Evolutionary conservation across 148 eudicot species (phyloP), one percentile per base, ranked within the genome.

Genomic region (Vaccinium corymbosum): DNA sequence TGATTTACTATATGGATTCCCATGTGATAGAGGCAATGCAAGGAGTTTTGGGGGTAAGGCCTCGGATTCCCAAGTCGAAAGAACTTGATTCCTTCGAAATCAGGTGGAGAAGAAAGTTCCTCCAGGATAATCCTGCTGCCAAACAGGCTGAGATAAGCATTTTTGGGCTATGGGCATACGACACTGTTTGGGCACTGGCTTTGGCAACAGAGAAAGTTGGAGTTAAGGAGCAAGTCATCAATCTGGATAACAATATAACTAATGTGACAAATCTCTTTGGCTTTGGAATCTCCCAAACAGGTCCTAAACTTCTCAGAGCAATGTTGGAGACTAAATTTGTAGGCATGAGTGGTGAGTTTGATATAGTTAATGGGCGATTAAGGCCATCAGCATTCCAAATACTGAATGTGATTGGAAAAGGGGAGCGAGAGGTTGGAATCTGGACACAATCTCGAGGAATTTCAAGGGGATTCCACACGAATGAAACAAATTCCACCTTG

Each of bases 11-110:
- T 48, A 29, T 73, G 49, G 79, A 32, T 64, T n/a, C 84, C 20
- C 72, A 8, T 57, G 1, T 57, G n/a, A 57, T 57, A 17, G 62
- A 57, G 62, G 62, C 62, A 57, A 16, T 57, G 78, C 51, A 82
- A 72, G 78, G 84, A 50, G 78, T 52, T 16, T 71, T 82, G 66
- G 78, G 22, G 50, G 73, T 4, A 71, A 71, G 7, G 78, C 78
- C 84, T 82, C 27, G 14, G 15, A 51, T 82, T 71, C 84, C 62
- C 49, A 19, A 5, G 7, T 71, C 83, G 1, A 81, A 68, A 14
- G 64, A 82, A 17, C 86, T 84, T 16, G 74, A 86, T 6, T 68
- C 59, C 29, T 88, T 88, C 75, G 78, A 61, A 72, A 6, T 57
- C 20, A 57, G 62, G n/a, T 17, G 62, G 62, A 57, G n/a, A 57